Conservation (phyloP, 78 protist species). For the Dictyostelium purpureum region DNA sequence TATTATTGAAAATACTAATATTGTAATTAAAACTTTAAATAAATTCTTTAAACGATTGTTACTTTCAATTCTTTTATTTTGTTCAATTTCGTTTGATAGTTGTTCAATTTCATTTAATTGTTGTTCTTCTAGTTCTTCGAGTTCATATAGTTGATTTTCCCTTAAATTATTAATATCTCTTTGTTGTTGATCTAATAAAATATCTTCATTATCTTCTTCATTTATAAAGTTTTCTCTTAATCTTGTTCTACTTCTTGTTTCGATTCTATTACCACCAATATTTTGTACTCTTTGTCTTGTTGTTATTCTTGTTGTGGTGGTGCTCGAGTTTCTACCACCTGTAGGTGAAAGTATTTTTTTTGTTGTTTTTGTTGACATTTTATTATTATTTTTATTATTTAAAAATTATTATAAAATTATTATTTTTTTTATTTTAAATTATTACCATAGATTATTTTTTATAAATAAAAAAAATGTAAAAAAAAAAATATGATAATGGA, state of each 20-base stretch:
- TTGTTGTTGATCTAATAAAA: background rate
- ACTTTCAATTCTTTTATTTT: too few species aligned
- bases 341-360: background rate
- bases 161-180: background rate
- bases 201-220: background rate
- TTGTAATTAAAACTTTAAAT: background rate
- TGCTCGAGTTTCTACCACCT: background rate
- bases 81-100: background rate
- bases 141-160: background rate
- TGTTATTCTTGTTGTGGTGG: too few species aligned
- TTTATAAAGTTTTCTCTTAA: too few species aligned
- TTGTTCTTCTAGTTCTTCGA: slow-evolving; percentile 11
- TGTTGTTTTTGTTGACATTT: slow-evolving; percentile 4
- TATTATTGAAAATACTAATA: background rate
- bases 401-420: too few species aligned
- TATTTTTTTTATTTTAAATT: background rate
- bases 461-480: too few species aligned
- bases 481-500: too few species aligned
- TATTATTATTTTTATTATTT: too few species aligned
- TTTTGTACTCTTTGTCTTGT: background rate
- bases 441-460: too few species aligned
- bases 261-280: background rate
- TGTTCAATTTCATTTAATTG: slow-evolving; percentile 2
- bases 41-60: background rate
- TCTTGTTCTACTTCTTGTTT: background rate